Conservation (phyloP, 345 rosid species). For the Eucalyptus sideroxylon region DNA sequence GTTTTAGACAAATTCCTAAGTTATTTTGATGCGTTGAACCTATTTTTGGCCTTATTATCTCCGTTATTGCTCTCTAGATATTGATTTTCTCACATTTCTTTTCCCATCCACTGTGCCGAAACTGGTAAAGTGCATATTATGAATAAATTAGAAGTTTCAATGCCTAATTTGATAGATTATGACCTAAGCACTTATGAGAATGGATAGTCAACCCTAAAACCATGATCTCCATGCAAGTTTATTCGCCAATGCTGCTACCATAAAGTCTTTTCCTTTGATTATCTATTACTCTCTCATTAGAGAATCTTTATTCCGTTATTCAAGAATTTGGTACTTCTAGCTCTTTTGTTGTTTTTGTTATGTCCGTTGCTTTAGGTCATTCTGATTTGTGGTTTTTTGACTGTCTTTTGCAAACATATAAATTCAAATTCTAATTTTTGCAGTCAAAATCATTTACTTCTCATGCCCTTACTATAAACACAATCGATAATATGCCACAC, state of each 20-base stretch:
- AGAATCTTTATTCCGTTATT: neutral
- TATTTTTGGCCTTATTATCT: neutral
- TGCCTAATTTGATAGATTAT: neutral
- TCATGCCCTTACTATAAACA: neutral
- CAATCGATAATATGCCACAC: rapidly evolving
- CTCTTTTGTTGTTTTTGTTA: neutral
- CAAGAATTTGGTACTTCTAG: neutral
- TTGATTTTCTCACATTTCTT: too few species aligned
- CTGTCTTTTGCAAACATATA: neutral
- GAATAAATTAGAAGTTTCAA: neutral
- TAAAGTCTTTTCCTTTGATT: neutral
- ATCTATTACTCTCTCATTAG: too few species aligned
- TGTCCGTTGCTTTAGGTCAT: neutral
- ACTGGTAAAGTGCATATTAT: neutral
- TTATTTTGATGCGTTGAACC: neutral
- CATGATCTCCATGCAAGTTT: neutral
- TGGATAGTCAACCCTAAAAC: neutral
- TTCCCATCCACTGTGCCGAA: neutral
- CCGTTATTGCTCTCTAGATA: neutral
- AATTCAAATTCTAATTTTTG: neutral
- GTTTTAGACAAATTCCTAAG: rapidly evolving
- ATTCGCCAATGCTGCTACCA: rapidly evolving
- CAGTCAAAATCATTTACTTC: neutral
- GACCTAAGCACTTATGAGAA: neutral
- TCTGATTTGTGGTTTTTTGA: too few species aligned